Evolutionary conservation across 176 grass and related monocot species (phyloP).

Genomic region (Triticum dicoccoides): DNA sequence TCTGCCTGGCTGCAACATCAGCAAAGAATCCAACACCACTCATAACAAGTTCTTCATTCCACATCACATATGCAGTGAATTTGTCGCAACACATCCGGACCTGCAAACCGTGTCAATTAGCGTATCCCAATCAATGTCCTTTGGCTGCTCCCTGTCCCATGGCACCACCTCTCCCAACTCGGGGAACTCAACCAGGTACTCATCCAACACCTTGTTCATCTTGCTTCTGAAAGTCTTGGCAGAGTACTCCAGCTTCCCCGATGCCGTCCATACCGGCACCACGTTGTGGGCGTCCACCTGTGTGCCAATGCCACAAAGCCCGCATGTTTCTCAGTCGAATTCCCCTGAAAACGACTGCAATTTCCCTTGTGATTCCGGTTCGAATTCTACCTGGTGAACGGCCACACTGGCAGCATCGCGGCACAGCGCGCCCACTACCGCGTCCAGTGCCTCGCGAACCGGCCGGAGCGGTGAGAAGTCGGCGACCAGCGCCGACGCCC

Average conservation of each 20-base stretch:
- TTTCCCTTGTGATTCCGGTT: neutral
- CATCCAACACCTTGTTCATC: conserved; percentile 55
- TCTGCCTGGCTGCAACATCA: conserved; percentile 59
- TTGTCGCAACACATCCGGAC: conserved; percentile 4
- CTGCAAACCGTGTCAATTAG: conserved; percentile 59
- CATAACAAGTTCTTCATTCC: neutral
- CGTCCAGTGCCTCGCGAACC: conserved; percentile 52
- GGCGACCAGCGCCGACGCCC: conserved; percentile 60
- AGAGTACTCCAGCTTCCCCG: conserved; percentile 70
- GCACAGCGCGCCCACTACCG: conserved; percentile 34
- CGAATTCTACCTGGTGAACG: conserved; percentile 53
- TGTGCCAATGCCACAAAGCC: neutral
- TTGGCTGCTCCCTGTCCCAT: conserved; percentile 49
- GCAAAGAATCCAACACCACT: neutral
- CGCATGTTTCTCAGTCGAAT: neutral
- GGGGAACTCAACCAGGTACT: conserved; percentile 83
- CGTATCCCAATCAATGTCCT: conserved; percentile 51
- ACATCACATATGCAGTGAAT: neutral
- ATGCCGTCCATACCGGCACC: conserved; percentile 72
- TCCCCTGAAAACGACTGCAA: neutral
- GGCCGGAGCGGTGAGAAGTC: conserved; percentile 85
- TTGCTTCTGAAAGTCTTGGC: conserved; percentile 80
- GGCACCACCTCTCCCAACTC: conserved; percentile 17
- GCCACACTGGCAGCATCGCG: conserved; percentile 26
- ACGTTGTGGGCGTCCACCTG: conserved; percentile 93